Evolutionary conservation across 345 rosid species (phyloP).

Genomic region (Barbarea vulgaris): DNA sequence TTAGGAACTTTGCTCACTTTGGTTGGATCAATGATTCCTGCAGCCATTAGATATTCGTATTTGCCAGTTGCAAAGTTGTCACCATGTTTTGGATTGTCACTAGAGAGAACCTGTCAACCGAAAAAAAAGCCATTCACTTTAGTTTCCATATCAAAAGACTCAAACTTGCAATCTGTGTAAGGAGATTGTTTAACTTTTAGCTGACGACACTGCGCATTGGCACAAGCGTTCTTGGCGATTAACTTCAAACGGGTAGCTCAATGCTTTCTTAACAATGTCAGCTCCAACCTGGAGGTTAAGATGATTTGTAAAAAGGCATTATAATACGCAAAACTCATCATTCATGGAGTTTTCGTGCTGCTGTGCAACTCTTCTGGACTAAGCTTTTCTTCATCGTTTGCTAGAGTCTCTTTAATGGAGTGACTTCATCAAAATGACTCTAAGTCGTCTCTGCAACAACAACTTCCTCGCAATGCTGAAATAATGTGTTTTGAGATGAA

Average conservation of each 20-base stretch:
- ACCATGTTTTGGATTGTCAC: constrained; percentile 63
- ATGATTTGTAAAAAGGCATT: background rate
- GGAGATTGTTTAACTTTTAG: constrained; percentile 55
- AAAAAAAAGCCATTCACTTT: background rate
- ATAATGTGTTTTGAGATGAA: too few relatives aligned
- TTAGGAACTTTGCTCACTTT: constrained; percentile 50
- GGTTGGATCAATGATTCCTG: constrained; percentile 91
- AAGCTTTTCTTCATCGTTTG: constrained; percentile 85
- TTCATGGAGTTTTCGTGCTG: background rate
- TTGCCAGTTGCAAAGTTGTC: constrained; percentile 88
- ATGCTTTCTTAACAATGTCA: constrained; percentile 80
- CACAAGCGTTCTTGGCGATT: constrained; percentile 92
- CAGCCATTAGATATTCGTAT: constrained; percentile 88
- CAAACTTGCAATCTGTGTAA: background rate
- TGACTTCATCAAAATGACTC: too few relatives aligned
- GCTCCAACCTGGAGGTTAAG: constrained; percentile 69
- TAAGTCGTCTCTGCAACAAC: too few relatives aligned
- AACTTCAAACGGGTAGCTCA: constrained; percentile 82
- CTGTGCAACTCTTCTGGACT: background rate
- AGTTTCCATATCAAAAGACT: constrained; percentile 10
- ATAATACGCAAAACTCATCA: background rate
- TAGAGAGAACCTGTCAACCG: constrained; percentile 59
- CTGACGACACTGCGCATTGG: constrained; percentile 89
- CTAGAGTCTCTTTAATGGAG: constrained; percentile 67
- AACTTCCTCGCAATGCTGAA: too few relatives aligned